Evolutionary conservation across 192 early-diverging fungal species (phyloP).

Genomic region (Backusella macrospora): DNA sequence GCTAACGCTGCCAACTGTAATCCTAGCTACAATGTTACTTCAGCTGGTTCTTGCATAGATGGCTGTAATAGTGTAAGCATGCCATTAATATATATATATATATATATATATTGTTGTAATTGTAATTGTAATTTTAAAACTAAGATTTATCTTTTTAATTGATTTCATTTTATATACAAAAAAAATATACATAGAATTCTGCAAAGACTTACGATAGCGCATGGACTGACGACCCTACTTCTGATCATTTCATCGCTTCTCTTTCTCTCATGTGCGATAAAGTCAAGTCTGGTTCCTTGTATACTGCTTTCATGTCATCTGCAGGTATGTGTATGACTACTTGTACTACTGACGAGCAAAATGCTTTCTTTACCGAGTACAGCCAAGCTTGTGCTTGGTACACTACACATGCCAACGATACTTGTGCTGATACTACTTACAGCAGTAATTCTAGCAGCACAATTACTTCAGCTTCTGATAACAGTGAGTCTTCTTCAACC

Average conservation of each 20-base stretch:
- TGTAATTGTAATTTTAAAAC: not conserved
- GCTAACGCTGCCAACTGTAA: conserved; percentile 22
- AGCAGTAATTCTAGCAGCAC: not conserved
- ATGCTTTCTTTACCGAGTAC: conserved; percentile 27
- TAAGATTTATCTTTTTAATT: not conserved
- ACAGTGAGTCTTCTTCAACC: conserved; percentile 44
- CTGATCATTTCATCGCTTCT: conserved; percentile 37
- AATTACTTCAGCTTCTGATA: conserved; percentile 26
- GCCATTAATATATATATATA: not conserved
- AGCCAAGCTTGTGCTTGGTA: conserved; percentile 30
- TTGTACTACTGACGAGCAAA: conserved; percentile 29
- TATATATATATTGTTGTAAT: too few species aligned
- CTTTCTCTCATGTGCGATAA: conserved; percentile 29
- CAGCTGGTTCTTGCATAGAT: conserved; percentile 32
- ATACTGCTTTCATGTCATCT: conserved; percentile 36
- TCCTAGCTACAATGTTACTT: conserved; percentile 31
- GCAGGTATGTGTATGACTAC: conserved; percentile 36
- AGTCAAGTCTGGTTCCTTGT: conserved; percentile 29
- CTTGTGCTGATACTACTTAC: not conserved
- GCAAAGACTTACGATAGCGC: conserved; percentile 21
- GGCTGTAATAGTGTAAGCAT: conserved; percentile 36
- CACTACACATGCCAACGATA: conserved; percentile 18
- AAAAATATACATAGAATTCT: conserved; percentile 24
- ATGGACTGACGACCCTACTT: conserved; percentile 33
- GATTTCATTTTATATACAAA: too few species aligned